These are phyloP conservation scores for Picochlorum sp. DNA, from an alignment of 139 green algal species.

Conservation along the genomic window DNA sequence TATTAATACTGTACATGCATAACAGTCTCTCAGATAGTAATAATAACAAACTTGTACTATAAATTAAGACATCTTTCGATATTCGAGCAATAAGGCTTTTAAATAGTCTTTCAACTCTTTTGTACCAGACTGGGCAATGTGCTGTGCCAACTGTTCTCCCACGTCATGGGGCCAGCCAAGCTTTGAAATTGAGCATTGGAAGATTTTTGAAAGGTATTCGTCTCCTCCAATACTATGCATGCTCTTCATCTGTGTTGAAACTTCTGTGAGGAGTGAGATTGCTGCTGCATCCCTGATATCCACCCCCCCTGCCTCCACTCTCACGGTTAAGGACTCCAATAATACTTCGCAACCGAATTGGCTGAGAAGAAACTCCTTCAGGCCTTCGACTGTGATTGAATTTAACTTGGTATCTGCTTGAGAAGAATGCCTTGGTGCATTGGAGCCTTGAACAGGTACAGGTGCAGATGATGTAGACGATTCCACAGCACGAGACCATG, in stretches of 20 bases:
- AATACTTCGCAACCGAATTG: slow-evolving; percentile 48
- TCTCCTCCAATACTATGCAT: slow-evolving; percentile 33
- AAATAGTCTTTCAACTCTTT: slow-evolving; percentile 51
- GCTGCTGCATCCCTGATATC: slow-evolving; percentile 51
- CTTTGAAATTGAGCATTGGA: slow-evolving; percentile 25
- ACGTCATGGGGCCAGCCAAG: slow-evolving; percentile 23
- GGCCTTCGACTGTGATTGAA: slow-evolving; percentile 30
- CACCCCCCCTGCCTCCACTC: slow-evolving; percentile 21
- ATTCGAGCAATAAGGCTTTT: slow-evolving; percentile 19
- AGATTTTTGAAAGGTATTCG: slow-evolving; percentile 28
- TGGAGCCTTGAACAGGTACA: too few species aligned
- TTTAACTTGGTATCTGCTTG: not conserved
- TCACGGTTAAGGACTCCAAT: slow-evolving; percentile 17
- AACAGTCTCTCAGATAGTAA: too few species aligned
- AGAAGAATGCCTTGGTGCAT: too few species aligned
- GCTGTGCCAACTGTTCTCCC: slow-evolving; percentile 39
- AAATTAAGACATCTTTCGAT: not conserved
- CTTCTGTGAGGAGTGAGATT: slow-evolving; percentile 48
- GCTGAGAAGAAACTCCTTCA: slow-evolving; percentile 38
- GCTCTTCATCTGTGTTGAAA: slow-evolving; percentile 40
- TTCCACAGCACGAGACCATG: too few species aligned
- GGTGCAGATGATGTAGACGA: too few species aligned
- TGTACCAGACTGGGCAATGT: slow-evolving; percentile 17
- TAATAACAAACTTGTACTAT: too few species aligned
- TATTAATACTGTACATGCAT: too few species aligned